Percentiles rank a stretch among this genome's conserved stretches.
Conservation (phyloP, 106 monocot species). For the Hemerocallis citrina region DNA sequence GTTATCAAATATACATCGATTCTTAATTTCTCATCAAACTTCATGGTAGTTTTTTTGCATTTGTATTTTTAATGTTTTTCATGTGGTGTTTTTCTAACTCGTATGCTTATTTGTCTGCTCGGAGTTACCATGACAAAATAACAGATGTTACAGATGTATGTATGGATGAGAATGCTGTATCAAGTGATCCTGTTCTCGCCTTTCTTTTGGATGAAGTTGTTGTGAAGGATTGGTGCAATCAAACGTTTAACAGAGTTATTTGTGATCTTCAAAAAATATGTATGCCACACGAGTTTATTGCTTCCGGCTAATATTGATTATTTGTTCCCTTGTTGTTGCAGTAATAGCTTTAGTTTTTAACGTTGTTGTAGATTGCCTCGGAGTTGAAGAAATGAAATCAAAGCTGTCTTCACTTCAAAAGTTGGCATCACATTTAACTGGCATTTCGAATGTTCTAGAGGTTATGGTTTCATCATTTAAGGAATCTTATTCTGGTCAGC, state of each 20-base stretch:
- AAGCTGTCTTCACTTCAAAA: slow-evolving; percentile 40
- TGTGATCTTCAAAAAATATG: slow-evolving; percentile 47
- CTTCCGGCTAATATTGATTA: background rate
- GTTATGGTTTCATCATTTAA: slow-evolving; percentile 68
- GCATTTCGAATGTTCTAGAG: slow-evolving; percentile 76
- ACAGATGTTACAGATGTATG: slow-evolving; percentile 94
- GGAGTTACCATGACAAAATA: slow-evolving; percentile 45
- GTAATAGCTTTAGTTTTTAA: slow-evolving; percentile 22
- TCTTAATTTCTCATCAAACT: slow-evolving; percentile 3
- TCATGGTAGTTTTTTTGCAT: background rate
- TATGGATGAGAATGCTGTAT: slow-evolving; percentile 94
- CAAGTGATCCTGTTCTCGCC: slow-evolving; percentile 88
- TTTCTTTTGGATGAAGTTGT: slow-evolving; percentile 99
- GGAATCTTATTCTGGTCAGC: slow-evolving; percentile 36
- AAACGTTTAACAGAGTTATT: slow-evolving; percentile 36
- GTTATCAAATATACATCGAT: background rate
- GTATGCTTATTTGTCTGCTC: background rate
- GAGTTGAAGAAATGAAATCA: slow-evolving; percentile 37
- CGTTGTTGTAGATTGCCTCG: slow-evolving; percentile 38
- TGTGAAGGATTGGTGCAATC: slow-evolving; percentile 92
- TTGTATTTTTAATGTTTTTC: background rate
- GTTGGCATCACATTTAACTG: slow-evolving; percentile 34
- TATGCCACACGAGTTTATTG: slow-evolving; percentile 35
- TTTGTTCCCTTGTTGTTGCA: slow-evolving; percentile 1
- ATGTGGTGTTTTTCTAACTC: background rate